phyloP scores from a whole-genome alignment of 495 filamentous ascomycete genomes.

The Penicillium crystallinum region DNA sequence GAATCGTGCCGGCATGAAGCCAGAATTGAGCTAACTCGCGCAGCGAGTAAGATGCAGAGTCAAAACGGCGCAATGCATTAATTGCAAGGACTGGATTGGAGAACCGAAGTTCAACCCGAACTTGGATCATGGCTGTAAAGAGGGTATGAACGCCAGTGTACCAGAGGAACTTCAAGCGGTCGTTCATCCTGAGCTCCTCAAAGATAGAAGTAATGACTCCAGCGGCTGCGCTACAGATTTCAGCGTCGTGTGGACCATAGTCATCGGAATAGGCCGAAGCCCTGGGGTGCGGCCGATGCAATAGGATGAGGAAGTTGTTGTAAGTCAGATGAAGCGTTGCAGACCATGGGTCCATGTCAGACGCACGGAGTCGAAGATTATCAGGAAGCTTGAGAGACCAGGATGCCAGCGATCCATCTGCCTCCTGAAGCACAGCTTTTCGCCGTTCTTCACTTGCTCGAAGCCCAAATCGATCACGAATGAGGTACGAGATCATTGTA shows the following conservation, averaged over 20 bases:
- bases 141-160: slow-evolving; percentile 43
- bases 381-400: slow-evolving; percentile 45
- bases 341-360: slow-evolving; percentile 45
- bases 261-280: slow-evolving; percentile 43
- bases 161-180: slow-evolving; percentile 45
- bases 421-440: slow-evolving; percentile 41
- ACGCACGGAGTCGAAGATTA: slow-evolving; percentile 37
- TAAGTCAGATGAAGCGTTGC: slow-evolving; percentile 48
- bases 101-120: slow-evolving; percentile 45
- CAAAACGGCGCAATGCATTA: slow-evolving; percentile 45
- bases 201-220: slow-evolving; percentile 47
- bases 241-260: slow-evolving; percentile 41
- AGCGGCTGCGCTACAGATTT: slow-evolving; percentile 44
- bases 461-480: slow-evolving; percentile 40
- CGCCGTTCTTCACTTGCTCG: slow-evolving; percentile 36
- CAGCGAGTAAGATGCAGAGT: slow-evolving; percentile 42
- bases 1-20: slow-evolving; percentile 43
- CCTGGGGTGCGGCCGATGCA: slow-evolving; percentile 45
- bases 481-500: slow-evolving; percentile 43
- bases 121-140: slow-evolving; percentile 49
- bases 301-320: slow-evolving; percentile 47
- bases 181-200: slow-evolving; percentile 44
- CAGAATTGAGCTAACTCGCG: slow-evolving; percentile 43
- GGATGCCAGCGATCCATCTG: slow-evolving; percentile 41
- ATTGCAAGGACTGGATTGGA: slow-evolving; percentile 48